Percentiles rank a stretch among this genome's conserved stretches.
phyloP scores from a whole-genome alignment of 192 early-diverging fungal genomes.

The Gaertneriomyces sp. region DNA sequence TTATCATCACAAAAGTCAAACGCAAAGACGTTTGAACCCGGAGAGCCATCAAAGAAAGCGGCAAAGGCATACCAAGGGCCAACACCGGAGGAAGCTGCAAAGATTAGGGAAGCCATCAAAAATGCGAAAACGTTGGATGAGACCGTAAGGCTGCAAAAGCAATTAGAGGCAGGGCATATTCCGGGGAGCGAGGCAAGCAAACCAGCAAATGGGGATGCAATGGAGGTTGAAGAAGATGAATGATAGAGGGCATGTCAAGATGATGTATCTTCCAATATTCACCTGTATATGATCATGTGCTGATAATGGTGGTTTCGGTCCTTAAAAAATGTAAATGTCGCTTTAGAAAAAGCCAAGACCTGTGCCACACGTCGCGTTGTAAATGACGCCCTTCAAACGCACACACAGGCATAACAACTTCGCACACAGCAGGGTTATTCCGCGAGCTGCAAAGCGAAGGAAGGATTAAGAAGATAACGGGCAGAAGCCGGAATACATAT shows the following conservation, averaged over 20 bases:
- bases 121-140: slow-evolving; percentile 75
- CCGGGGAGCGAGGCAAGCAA: slow-evolving; percentile 7
- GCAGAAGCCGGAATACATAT: too few relatives aligned
- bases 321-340: too few relatives aligned
- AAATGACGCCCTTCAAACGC: too few relatives aligned
- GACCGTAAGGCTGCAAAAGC: slow-evolving; percentile 64
- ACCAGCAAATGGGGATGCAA: slow-evolving; percentile 3
- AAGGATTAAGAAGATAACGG: too few relatives aligned
- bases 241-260: background rate
- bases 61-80: slow-evolving; percentile 53
- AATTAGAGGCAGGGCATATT: slow-evolving; percentile 53
- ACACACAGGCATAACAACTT: too few relatives aligned
- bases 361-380: too few relatives aligned
- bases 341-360: too few relatives aligned
- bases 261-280: too few relatives aligned
- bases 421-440: too few relatives aligned
- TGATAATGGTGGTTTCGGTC: too few relatives aligned
- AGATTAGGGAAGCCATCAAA: slow-evolving; percentile 71
- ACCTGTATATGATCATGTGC: too few relatives aligned
- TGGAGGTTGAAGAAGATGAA: slow-evolving; percentile 10
- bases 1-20: slow-evolving; percentile 62
- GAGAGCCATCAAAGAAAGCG: slow-evolving; percentile 66
- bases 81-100: slow-evolving; percentile 63
- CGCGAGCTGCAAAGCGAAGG: too few relatives aligned
- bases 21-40: slow-evolving; percentile 73